Evolutionary conservation across 192 early-diverging fungal genomes (phyloP).

Genomic region (Entophlyctis luteolus): DNA sequence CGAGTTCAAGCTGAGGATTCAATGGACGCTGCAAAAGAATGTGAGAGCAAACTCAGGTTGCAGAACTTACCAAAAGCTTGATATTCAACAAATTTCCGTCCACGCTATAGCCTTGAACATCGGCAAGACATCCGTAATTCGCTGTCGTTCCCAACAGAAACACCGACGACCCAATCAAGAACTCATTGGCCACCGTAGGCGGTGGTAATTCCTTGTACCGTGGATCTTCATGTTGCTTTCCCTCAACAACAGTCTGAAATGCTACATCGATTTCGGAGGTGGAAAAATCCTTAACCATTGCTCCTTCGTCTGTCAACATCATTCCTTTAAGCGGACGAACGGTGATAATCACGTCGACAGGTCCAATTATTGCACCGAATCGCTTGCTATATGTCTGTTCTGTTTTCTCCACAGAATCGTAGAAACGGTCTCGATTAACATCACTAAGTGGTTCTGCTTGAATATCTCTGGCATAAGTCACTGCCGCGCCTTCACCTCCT

Average conservation of each 20-base stretch:
- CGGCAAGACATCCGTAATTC: slow-evolving; percentile 70
- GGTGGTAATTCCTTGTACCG: slow-evolving; percentile 71
- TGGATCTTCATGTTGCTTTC: slow-evolving; percentile 60
- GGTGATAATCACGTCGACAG: slow-evolving; percentile 42
- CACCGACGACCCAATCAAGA: slow-evolving; percentile 62
- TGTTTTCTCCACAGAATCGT: slow-evolving; percentile 52
- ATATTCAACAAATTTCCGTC: slow-evolving; percentile 17
- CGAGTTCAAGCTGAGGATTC: slow-evolving; percentile 19
- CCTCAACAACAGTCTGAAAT: slow-evolving; percentile 59
- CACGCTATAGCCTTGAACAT: slow-evolving; percentile 51
- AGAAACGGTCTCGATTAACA: slow-evolving; percentile 50
- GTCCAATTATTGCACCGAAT: slow-evolving; percentile 66
- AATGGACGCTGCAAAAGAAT: background rate
- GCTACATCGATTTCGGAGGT: slow-evolving; percentile 42
- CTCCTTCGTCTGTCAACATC: slow-evolving; percentile 62
- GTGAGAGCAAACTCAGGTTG: background rate
- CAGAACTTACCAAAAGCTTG: slow-evolving; percentile 11
- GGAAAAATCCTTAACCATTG: slow-evolving; percentile 69
- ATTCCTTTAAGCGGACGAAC: slow-evolving; percentile 33
- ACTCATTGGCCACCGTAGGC: slow-evolving; percentile 63
- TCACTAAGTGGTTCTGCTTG: slow-evolving; percentile 38
- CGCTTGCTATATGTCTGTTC: slow-evolving; percentile 67
- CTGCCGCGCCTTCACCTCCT: background rate
- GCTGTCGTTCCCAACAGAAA: slow-evolving; percentile 77
- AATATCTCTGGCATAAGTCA: slow-evolving; percentile 25